These are phyloP conservation scores for Russula lepida DNA, from an alignment of 768 basidiomycete species.

Conservation along the genomic window DNA sequence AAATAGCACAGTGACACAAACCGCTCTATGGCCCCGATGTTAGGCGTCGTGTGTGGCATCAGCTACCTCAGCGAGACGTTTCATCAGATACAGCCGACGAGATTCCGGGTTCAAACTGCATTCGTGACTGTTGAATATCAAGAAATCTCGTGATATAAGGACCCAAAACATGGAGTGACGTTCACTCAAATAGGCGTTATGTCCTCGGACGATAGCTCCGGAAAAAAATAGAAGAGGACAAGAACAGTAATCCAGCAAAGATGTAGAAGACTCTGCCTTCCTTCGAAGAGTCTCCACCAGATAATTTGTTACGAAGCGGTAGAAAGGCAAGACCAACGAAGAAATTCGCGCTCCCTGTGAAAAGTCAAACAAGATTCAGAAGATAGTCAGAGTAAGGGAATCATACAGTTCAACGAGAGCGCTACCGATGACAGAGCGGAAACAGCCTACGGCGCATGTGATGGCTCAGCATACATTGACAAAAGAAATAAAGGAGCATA, in stretches of 20 bases:
- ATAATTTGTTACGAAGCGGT: slow-evolving; percentile 68
- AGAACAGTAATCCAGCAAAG: slow-evolving; percentile 52
- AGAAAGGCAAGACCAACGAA: slow-evolving; percentile 78
- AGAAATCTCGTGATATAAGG: background rate
- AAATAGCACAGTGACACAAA: background rate
- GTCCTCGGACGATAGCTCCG: slow-evolving; percentile 24
- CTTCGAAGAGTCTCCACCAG: slow-evolving; percentile 47
- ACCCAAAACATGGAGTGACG: background rate
- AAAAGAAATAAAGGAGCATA: slow-evolving; percentile 31
- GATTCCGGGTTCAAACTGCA: background rate
- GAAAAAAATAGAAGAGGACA: slow-evolving; percentile 28
- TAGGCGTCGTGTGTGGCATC: background rate
- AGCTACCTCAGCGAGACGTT: background rate
- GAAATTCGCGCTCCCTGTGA: slow-evolving; percentile 76
- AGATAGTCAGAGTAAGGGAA: background rate
- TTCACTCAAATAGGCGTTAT: background rate
- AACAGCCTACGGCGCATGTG: slow-evolving; percentile 21
- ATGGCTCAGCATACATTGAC: background rate
- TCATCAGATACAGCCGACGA: background rate
- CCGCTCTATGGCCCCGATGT: background rate
- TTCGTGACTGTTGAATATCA: background rate
- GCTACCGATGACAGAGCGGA: slow-evolving; percentile 26
- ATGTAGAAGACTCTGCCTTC: slow-evolving; percentile 88
- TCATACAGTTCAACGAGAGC: slow-evolving; percentile 23
- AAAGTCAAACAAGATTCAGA: background rate